Evolutionary conservation across 139 green algal species (phyloP), one percentile per base, ranked within the genome.

Genomic region (Zygnema cylindricum): DNA sequence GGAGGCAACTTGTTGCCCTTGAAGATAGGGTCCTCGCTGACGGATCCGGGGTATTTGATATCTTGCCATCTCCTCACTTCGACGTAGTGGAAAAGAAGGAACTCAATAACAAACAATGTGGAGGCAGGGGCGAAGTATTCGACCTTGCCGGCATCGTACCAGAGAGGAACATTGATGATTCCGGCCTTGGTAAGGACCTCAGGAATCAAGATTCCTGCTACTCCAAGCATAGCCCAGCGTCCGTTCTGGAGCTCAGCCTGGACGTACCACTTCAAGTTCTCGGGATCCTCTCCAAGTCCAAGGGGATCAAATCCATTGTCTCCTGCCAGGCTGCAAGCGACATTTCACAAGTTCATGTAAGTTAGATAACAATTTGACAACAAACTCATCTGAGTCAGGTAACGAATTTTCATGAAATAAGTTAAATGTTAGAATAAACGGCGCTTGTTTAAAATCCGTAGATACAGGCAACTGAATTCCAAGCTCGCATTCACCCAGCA

Each of bases 271-370:
- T 90, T 85, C 40, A 94, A 83, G 54, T 86, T 84, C 36, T 91
- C 87, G 38, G 82, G 77, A 39, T 93, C 89, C 36, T 79, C 69
- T 73, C 95, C 96, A 71, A 99, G 95, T 76, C 91, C 93, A 73
- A 98, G 88, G 43, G 97, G 97, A 91, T 99, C 97, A 88, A 98
- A 99, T 30, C 96, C 96, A 49, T 94, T 96, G 95, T 96, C 92
- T 42, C 92, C 92, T 41, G 90, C 71, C 0, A 92, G 86, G 69
- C 84, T 92, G 87, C 36, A 84, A 87, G 57, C 0, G 2, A 84
- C 3, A 79, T 79, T 21, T 54, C n/a, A 84, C n/a, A n/a, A n/a
- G n/a, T n/a, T n/a, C n/a, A n/a, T n/a, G n/a, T n/a, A n/a, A n/a
- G n/a, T n/a, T n/a, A n/a, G n/a, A n/a, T n/a, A n/a, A n/a, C n/a